A percentile compares a stretch with the other conserved stretches of the same genome.
These are phyloP conservation scores for Emergomyces orientalis DNA, from an alignment of 2,329 filamentous ascomycete species.

Conservation along the genomic window DNA sequence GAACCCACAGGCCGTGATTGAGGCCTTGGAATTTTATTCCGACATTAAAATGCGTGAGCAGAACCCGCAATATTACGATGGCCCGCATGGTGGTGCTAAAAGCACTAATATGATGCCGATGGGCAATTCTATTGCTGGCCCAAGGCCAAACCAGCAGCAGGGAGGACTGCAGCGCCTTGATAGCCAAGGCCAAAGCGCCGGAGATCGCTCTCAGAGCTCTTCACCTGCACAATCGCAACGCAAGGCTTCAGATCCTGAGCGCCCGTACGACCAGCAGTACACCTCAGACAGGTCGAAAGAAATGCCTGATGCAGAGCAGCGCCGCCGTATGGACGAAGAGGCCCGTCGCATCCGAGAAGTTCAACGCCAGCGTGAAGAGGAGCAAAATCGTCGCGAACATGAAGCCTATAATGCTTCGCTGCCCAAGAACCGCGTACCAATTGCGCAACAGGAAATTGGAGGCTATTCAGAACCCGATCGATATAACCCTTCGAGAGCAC, in stretches of 20 bases:
- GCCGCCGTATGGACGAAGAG: constrained; percentile 44
- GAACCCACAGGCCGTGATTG: constrained; percentile 71
- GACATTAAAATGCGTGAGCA: constrained; percentile 58
- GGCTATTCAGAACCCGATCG: constrained; percentile 53
- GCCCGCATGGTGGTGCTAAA: constrained; percentile 44
- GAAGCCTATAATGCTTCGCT: constrained; percentile 86
- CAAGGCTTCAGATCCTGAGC: constrained; percentile 52
- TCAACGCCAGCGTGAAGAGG: constrained; percentile 37
- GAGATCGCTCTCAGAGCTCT: constrained; percentile 25
- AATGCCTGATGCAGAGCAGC: constrained; percentile 47
- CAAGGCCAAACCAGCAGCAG: constrained; percentile 51
- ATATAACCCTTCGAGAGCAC: constrained; percentile 77
- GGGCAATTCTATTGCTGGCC: constrained; percentile 54
- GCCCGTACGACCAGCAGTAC: constrained; percentile 36
- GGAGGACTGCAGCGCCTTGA: constrained; percentile 41
- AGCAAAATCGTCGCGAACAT: constrained; percentile 63
- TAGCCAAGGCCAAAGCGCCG: constrained; percentile 29
- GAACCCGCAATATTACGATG: constrained; percentile 54
- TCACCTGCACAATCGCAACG: constrained; percentile 27
- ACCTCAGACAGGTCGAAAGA: constrained; percentile 43
- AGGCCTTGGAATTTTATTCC: constrained; percentile 61
- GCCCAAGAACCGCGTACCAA: constrained; percentile 66
- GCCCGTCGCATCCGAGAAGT: constrained; percentile 37
- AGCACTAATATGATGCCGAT: constrained; percentile 43
- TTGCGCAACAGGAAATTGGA: constrained; percentile 85